Evolutionary conservation across 306 rosid genomes (phyloP), one percentile per base, ranked within the genome.

Genomic region (Vicia sativa): DNA sequence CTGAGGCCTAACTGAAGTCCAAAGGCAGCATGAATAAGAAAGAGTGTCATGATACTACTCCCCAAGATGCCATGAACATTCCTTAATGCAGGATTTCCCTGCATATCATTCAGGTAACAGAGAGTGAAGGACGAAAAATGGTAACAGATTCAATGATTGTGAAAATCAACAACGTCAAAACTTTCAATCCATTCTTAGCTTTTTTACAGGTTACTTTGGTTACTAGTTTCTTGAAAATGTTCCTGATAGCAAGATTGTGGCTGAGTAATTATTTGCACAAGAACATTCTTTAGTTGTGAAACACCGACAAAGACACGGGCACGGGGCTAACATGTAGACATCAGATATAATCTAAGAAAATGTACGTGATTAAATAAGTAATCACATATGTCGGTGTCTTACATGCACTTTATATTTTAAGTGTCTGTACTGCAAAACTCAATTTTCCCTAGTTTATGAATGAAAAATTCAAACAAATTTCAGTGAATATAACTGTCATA

Each of bases 1-100:
- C 98, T 86, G 39, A 90, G 81, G 72, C 91, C 93, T 57, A 92
- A 81, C 76, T 85, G 98, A 66, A 90, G 90, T 61, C 98, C 98
- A 62, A 93, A 83, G 49, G 90, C 90, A 71, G 87, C 91, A 65
- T 90, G 96, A 72, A 93, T 68, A 15, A 93, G 82, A 83, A 92
- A 90, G 44, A 92, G 79, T 8, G 96, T 84, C 96, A 90, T 93
- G 78, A 90, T 93, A 62, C 96, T 84, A 72, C 96, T 85, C 28
- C 96, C 97, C 84, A 90, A 79, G 57, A 93, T 75, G 46, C 96
- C 96, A 69, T 90, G 98, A 71, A 82, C 83, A 72, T 70, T 88
- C 80, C 96, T 76, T 9, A 92, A 67, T 69, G 87, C 86, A 13
- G 95, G 96, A 77, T 85, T 90, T 31, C 75, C 92, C 98, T 92